These are phyloP conservation scores for Herpetospermum pedunculosum DNA, from an alignment of 306 rosid genomes.

Conservation along the genomic window DNA sequence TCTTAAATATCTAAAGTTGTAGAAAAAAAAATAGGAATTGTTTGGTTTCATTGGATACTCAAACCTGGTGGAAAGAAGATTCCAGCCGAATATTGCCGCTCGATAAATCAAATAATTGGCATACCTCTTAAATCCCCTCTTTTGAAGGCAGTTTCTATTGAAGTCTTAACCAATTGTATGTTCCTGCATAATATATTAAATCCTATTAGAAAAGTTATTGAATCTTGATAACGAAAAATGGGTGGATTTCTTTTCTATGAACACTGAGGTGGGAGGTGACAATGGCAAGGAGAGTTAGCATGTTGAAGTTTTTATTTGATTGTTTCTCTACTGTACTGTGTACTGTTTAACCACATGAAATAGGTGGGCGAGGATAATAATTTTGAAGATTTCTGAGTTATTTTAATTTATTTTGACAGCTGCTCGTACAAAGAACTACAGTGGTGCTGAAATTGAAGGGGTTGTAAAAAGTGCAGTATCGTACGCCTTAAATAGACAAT, in stretches of 20 bases:
- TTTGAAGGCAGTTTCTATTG: neutral
- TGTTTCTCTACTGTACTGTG: neutral
- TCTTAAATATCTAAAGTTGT: neutral
- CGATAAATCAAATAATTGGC: neutral
- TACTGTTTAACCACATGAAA: neutral
- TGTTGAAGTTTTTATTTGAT: neutral
- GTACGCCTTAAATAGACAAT: conserved; percentile 84
- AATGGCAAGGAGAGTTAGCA: neutral
- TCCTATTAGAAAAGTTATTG: neutral
- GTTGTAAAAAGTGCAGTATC: conserved; percentile 99
- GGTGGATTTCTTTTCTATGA: neutral
- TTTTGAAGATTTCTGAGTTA: neutral
- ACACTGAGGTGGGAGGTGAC: neutral
- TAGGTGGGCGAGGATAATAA: neutral
- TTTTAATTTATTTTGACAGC: conserved; percentile 35
- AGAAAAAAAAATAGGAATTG: neutral
- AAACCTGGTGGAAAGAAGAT: no score
- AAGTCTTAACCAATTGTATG: neutral
- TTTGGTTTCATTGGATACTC: no score
- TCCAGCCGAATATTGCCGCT: neutral
- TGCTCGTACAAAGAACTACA: conserved; percentile 90
- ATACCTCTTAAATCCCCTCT: neutral
- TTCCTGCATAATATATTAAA: neutral
- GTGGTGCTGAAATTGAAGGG: conserved; percentile 99
- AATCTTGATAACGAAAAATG: neutral